Percentiles rank a stretch among this genome's conserved stretches.
These are phyloP conservation scores for Yarrowia divulgata DNA, from an alignment of 805 yeast species.

Conservation along the genomic window DNA sequence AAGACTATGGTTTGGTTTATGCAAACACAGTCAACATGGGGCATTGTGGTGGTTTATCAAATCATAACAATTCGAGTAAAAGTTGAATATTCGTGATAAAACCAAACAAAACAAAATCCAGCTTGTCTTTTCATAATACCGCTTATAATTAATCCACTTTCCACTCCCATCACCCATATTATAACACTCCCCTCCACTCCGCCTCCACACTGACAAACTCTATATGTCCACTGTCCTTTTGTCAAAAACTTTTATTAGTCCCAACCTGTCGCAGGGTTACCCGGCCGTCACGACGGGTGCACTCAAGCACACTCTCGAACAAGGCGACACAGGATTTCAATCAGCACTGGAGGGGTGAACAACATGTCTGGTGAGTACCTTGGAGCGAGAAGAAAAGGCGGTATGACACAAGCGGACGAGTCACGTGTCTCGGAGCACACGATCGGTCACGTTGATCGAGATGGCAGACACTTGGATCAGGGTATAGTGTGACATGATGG, in stretches of 20 bases:
- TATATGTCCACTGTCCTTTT: neutral
- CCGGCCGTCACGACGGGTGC: slow-evolving; percentile 33
- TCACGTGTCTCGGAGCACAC: too few species aligned
- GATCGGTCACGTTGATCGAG: neutral
- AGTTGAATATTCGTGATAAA: too few species aligned
- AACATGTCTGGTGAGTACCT: slow-evolving; percentile 36
- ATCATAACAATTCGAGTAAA: too few species aligned
- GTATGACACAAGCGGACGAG: neutral
- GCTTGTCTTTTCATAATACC: too few species aligned
- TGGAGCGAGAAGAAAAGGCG: neutral
- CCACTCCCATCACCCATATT: too few species aligned
- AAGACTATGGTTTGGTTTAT: too few species aligned
- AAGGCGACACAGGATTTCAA: slow-evolving; percentile 25
- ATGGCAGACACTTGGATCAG: neutral
- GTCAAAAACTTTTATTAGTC: slow-evolving; percentile 1
- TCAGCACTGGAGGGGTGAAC: slow-evolving; percentile 40
- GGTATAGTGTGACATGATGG: neutral
- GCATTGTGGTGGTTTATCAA: too few species aligned
- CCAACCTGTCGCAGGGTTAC: slow-evolving; percentile 1
- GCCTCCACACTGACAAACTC: slow-evolving; percentile 12
- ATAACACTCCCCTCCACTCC: too few species aligned
- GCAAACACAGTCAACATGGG: too few species aligned
- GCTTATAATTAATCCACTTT: too few species aligned
- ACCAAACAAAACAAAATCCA: too few species aligned
- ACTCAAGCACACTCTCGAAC: slow-evolving; percentile 6